Base-by-base conservation (phyloP, 805 yeast species). In the Brettanomyces custersianus region DNA sequence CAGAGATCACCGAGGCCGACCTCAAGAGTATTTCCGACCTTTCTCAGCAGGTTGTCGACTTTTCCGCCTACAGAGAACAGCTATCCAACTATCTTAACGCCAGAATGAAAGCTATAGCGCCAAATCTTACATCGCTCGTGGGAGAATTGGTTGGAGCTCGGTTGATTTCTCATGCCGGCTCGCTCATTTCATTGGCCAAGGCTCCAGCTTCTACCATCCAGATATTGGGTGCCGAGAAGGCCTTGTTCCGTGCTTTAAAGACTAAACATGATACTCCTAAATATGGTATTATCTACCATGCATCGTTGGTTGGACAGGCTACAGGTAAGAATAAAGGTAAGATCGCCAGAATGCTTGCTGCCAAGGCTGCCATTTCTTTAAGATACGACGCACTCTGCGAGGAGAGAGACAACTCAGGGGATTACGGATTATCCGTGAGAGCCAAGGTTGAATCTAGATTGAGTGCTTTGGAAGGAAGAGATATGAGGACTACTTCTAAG, bases 71-170 rank as follows among this genome's bases (percentile, higher is more conserved):
- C 76, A 80, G 98, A 69, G 96, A 88, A 68, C 95, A 87, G 65
- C 70, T 92, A 51, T 82, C 95, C 40, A 82, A 83, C 67, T 92
- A 92, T 62, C 71, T 92, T 54, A 73, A 84, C 29, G 74, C 94
- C 41, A 83, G 97, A 70, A 92, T 92, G 98, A 87, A 85, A 66
- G 96, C 97, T 35, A 90, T 92, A 68, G 98, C 98, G 44, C 98
- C 98, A 59, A 92, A 92, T 64, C 72, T 90, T 59, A 87, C 96
- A 34, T 80, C 92, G 33, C 74, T 92, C 51, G 95, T 92, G 44
- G 98, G 98, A 57, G 98, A 92, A 69, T 77, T 92, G 49, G 94
- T 92, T 34, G 98, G 98, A 65, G 98, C 98, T 42, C 78, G 98
- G 67, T 74, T 92, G 59, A 92, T 92, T 60, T 92, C 98, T 29